Conservation (phyloP, 2,329 filamentous ascomycete genomes). For the Furcasterigmium sp. region DNA sequence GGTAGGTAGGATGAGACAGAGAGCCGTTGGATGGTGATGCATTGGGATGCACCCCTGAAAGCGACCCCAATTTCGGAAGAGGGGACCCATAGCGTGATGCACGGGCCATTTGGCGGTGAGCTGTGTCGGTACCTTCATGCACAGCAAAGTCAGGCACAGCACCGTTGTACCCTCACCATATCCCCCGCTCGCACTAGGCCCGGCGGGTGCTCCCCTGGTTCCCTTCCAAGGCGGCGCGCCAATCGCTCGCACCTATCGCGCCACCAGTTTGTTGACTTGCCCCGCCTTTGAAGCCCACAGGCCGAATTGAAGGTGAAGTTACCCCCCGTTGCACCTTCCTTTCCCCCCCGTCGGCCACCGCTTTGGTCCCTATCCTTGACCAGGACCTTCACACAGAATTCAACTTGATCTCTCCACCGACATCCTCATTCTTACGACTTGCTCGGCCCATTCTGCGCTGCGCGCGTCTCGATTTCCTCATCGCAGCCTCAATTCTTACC, state of each 20-base stretch:
- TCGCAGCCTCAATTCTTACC: slow-evolving; percentile 15
- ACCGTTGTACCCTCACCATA: slow-evolving; percentile 8
- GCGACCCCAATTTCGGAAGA: slow-evolving; percentile 5
- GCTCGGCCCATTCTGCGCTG: slow-evolving; percentile 23
- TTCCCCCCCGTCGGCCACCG: too few relatives aligned
- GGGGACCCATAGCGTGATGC: slow-evolving; percentile 2
- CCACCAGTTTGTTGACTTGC: slow-evolving; percentile 16
- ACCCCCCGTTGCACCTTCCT: too few relatives aligned
- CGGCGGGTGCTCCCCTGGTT: slow-evolving; percentile 5
- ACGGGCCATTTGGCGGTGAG: slow-evolving; percentile 17
- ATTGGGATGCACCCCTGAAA: slow-evolving; percentile 10
- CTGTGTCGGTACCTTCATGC: slow-evolving; percentile 10
- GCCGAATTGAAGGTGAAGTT: too few relatives aligned
- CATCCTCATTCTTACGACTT: slow-evolving; percentile 18
- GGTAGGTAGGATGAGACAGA: too few relatives aligned
- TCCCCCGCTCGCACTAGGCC: slow-evolving; percentile 8
- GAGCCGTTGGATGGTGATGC: neutral
- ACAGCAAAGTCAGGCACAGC: neutral
- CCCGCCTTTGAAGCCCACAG: slow-evolving; percentile 19
- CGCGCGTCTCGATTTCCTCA: too few relatives aligned
- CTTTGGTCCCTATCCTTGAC: too few relatives aligned
- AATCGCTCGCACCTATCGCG: slow-evolving; percentile 9
- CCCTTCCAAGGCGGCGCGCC: slow-evolving; percentile 1
- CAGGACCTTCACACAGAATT: too few relatives aligned
- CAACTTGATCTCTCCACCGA: neutral